These are phyloP conservation scores for Collybia nuda DNA, from an alignment of 768 basidiomycete species.

Conservation along the genomic window DNA sequence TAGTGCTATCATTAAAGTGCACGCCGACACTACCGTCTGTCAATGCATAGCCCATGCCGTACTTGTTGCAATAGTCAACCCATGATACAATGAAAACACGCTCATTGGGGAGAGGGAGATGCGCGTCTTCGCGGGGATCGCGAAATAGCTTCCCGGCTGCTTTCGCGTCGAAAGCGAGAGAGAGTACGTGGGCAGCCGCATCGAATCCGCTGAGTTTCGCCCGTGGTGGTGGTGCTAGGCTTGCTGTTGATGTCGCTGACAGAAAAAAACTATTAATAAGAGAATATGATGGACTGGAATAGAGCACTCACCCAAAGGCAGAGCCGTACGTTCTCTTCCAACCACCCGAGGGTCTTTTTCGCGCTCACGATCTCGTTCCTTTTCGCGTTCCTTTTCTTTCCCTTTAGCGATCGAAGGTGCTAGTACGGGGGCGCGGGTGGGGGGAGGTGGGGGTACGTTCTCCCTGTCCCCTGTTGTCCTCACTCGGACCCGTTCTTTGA, in stretches of 20 bases:
- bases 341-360: constrained; percentile 9
- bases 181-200: constrained; percentile 49
- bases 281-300: neutral
- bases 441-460: constrained; percentile 24
- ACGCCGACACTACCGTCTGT: constrained; percentile 95
- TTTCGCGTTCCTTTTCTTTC: constrained; percentile 12
- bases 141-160: constrained; percentile 63
- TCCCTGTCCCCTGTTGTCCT: constrained; percentile 23
- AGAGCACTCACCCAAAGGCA: constrained; percentile 5
- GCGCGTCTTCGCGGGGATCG: constrained; percentile 54
- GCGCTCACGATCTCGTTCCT: constrained; percentile 9
- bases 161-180: constrained; percentile 68
- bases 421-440: neutral
- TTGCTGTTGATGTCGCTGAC: constrained; percentile 8
- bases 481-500: constrained; percentile 20
- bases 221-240: constrained; percentile 7
- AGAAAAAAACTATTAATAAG: neutral
- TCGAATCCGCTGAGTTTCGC: constrained; percentile 60
- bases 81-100: constrained; percentile 95
- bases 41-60: constrained; percentile 98
- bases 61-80: constrained; percentile 99
- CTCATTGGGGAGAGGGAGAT: constrained; percentile 54
- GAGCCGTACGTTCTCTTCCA: constrained; percentile 3
- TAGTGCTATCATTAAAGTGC: constrained; percentile 95
- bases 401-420: constrained; percentile 6